Conservation (phyloP, 2,329 filamentous ascomycete genomes). For the Lasiodiplodia theobromae region DNA sequence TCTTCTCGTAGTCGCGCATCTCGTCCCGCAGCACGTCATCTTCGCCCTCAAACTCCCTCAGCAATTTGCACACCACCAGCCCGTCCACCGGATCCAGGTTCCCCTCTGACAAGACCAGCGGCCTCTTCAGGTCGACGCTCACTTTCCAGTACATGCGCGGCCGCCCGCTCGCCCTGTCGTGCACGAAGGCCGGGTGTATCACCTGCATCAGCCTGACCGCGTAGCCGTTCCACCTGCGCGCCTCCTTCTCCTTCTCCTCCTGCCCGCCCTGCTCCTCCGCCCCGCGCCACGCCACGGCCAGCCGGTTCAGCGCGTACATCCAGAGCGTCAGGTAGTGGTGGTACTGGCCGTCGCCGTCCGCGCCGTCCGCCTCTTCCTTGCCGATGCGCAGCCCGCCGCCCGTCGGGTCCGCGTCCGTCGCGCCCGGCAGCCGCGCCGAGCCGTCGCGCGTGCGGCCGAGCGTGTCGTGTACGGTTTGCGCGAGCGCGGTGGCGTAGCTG, state of each 20-base stretch:
- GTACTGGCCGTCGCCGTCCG: constrained; percentile 66
- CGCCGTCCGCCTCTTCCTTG: constrained; percentile 57
- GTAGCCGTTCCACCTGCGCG: constrained; percentile 57
- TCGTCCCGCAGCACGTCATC: constrained; percentile 53
- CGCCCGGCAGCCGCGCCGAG: constrained; percentile 55
- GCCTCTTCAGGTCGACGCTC: constrained; percentile 55
- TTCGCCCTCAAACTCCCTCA: constrained; percentile 39
- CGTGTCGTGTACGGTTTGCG: constrained; percentile 59
- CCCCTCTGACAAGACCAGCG: constrained; percentile 60
- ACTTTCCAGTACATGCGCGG: constrained; percentile 65
- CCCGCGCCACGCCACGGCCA: constrained; percentile 50
- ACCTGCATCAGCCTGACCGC: constrained; percentile 61
- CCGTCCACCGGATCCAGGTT: constrained; percentile 58
- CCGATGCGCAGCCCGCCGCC: constrained; percentile 65
- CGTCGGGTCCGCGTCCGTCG: constrained; percentile 60
- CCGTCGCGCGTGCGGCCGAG: constrained; percentile 62
- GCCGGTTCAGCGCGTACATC: constrained; percentile 68
- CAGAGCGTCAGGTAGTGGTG: constrained; percentile 68
- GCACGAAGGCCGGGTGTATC: constrained; percentile 62
- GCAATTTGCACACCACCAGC: constrained; percentile 23
- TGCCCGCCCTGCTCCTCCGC: neutral
- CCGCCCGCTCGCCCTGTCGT: constrained; percentile 41
- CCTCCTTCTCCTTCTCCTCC: constrained; percentile 29
- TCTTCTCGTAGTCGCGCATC: constrained; percentile 59
- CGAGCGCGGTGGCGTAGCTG: constrained; percentile 57